Percentiles rank a stretch among this genome's conserved stretches.
These are phyloP conservation scores for Tremella fuciformis DNA, from an alignment of 768 basidiomycete genomes.

Conservation along the genomic window DNA sequence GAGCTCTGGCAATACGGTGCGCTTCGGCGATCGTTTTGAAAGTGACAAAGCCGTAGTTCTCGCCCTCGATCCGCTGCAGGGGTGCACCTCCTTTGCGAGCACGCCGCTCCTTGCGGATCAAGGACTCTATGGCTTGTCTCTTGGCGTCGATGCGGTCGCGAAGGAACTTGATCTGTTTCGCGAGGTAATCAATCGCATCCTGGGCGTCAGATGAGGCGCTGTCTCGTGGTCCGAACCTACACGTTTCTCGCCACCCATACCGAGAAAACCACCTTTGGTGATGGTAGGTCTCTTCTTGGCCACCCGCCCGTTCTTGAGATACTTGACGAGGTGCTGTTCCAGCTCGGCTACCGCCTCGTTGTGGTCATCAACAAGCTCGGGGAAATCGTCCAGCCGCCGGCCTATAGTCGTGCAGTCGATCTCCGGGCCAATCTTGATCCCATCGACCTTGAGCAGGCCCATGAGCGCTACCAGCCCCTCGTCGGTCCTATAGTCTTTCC, in stretches of 20 bases:
- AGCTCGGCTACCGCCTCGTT: slow-evolving; percentile 92
- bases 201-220: slow-evolving; percentile 11
- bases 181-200: slow-evolving; percentile 90
- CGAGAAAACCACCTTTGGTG: slow-evolving; percentile 71
- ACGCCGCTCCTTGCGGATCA: slow-evolving; percentile 58
- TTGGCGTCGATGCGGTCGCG: slow-evolving; percentile 60
- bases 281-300: slow-evolving; percentile 78
- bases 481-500: slow-evolving; percentile 77
- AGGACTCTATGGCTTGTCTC: slow-evolving; percentile 54
- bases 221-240: slow-evolving; percentile 22
- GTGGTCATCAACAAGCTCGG: slow-evolving; percentile 78
- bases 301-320: slow-evolving; percentile 77
- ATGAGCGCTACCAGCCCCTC: slow-evolving; percentile 63
- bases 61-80: slow-evolving; percentile 56
- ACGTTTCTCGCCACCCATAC: slow-evolving; percentile 75
- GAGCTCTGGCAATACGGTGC: slow-evolving; percentile 51
- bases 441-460: slow-evolving; percentile 52
- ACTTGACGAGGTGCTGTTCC: slow-evolving; percentile 81
- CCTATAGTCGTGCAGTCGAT: slow-evolving; percentile 51
- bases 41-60: slow-evolving; percentile 63
- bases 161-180: slow-evolving; percentile 53
- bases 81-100: slow-evolving; percentile 56
- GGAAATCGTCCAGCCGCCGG: slow-evolving; percentile 79
- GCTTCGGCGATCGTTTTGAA: slow-evolving; percentile 52
- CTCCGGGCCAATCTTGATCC: slow-evolving; percentile 51